These are phyloP conservation scores for Candida albicans DNA, from an alignment of 1,139 yeast species.

Conservation along the genomic window DNA sequence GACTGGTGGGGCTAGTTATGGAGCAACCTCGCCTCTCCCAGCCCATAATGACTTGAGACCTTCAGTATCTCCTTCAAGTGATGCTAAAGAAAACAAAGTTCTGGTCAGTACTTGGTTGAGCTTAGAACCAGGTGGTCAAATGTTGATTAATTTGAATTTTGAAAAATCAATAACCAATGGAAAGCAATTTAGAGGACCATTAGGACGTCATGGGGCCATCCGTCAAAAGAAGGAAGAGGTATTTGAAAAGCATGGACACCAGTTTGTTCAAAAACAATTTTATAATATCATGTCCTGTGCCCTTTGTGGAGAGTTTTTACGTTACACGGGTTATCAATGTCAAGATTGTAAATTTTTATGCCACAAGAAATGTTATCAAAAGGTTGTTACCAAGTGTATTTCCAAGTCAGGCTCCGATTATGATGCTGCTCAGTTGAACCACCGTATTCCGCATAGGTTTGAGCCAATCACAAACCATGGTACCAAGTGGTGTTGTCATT, in stretches of 20 bases:
- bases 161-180: conserved; percentile 61
- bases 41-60: conserved; percentile 5
- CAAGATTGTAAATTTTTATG: conserved; percentile 93
- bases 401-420: conserved; percentile 84
- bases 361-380: conserved; percentile 90
- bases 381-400: conserved; percentile 93
- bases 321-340: conserved; percentile 94
- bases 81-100: conserved; percentile 26
- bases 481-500: conserved; percentile 98
- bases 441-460: conserved; percentile 94
- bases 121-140: conserved; percentile 92
- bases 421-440: conserved; percentile 89
- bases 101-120: conserved; percentile 83
- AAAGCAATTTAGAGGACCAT: conserved; percentile 63
- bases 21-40: conserved; percentile 8
- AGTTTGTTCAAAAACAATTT: conserved; percentile 91
- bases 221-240: conserved; percentile 94
- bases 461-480: conserved; percentile 89
- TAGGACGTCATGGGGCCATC: conserved; percentile 98
- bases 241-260: conserved; percentile 95
- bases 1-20: conserved; percentile 7
- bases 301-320: conserved; percentile 89
- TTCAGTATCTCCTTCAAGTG: conserved; percentile 8
- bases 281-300: conserved; percentile 98
- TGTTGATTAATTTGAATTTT: conserved; percentile 73